These are phyloP conservation scores for Xylaria multiplex DNA, from an alignment of 2,329 filamentous ascomycete genomes.

Conservation along the genomic window DNA sequence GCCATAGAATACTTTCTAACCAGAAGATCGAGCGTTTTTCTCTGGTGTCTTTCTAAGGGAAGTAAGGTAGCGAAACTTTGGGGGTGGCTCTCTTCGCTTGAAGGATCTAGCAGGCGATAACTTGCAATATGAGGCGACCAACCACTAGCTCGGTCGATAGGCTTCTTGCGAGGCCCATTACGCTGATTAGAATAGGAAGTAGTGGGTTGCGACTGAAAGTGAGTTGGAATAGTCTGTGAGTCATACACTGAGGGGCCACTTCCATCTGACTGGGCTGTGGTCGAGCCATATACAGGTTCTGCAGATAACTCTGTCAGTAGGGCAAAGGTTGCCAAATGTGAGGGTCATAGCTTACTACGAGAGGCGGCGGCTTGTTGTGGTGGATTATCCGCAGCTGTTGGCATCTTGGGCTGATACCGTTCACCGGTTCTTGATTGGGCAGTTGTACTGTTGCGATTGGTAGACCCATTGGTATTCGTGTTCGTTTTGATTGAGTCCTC, in stretches of 20 bases:
- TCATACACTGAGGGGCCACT: conserved; percentile 61
- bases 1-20: conserved; percentile 48
- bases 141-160: conserved; percentile 4
- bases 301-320: conserved; percentile 33
- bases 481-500: conserved; percentile 41
- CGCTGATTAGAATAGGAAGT: conserved; percentile 27
- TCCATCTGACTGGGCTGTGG: conserved; percentile 44
- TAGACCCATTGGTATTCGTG: conserved; percentile 23
- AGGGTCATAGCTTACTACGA: conserved; percentile 38
- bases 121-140: conserved; percentile 12
- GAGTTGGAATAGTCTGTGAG: conserved; percentile 33
- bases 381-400: conserved; percentile 26
- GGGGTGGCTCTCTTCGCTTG: conserved; percentile 44
- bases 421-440: conserved; percentile 40
- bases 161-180: conserved; percentile 15
- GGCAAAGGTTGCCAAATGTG: neutral
- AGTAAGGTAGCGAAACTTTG: conserved; percentile 30
- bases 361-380: conserved; percentile 30
- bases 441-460: conserved; percentile 25
- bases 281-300: conserved; percentile 37
- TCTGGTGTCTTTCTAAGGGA: conserved; percentile 56
- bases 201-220: conserved; percentile 16
- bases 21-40: conserved; percentile 51
- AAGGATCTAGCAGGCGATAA: conserved; percentile 35
- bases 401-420: conserved; percentile 39